Evolutionary conservation across 495 filamentous ascomycete genomes (phyloP).

Genomic region (Aeminium ludgeri): DNA sequence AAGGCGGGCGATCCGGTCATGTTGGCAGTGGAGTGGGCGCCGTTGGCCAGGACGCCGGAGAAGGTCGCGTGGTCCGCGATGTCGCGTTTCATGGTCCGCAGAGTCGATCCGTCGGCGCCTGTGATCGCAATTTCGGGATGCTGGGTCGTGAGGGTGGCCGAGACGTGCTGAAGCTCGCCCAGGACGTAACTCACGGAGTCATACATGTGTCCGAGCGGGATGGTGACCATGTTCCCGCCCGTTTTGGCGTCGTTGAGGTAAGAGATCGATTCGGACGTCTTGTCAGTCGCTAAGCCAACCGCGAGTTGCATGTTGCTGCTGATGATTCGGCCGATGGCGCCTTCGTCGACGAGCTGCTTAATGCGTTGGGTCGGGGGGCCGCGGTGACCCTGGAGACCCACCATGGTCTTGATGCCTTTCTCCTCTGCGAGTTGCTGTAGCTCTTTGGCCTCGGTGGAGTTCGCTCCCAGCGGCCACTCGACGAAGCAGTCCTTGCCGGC

Average conservation of each 20-base stretch:
- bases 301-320: constrained; percentile 32
- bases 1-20: not conserved
- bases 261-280: constrained; percentile 19
- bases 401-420: constrained; percentile 28
- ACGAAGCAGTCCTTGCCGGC: constrained; percentile 42
- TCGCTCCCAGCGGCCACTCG: constrained; percentile 38
- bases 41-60: constrained; percentile 9
- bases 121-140: not conserved
- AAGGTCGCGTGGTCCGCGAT: not conserved
- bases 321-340: constrained; percentile 37
- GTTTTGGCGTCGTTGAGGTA: constrained; percentile 31
- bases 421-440: constrained; percentile 26
- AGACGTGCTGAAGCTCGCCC: constrained; percentile 2
- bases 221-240: constrained; percentile 36
- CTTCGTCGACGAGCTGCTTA: constrained; percentile 30
- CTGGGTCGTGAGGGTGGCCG: not conserved
- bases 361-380: constrained; percentile 30
- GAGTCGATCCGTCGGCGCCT: not conserved
- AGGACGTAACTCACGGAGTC: constrained; percentile 1
- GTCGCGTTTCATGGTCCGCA: constrained; percentile 15
- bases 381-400: constrained; percentile 36
- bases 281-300: constrained; percentile 25
- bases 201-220: constrained; percentile 36
- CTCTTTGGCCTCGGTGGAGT: constrained; percentile 24
- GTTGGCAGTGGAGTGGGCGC: constrained; percentile 8